Evolutionary conservation across 768 basidiomycete species (phyloP).

Genomic region (Boletus pseudo-olivaceus): DNA sequence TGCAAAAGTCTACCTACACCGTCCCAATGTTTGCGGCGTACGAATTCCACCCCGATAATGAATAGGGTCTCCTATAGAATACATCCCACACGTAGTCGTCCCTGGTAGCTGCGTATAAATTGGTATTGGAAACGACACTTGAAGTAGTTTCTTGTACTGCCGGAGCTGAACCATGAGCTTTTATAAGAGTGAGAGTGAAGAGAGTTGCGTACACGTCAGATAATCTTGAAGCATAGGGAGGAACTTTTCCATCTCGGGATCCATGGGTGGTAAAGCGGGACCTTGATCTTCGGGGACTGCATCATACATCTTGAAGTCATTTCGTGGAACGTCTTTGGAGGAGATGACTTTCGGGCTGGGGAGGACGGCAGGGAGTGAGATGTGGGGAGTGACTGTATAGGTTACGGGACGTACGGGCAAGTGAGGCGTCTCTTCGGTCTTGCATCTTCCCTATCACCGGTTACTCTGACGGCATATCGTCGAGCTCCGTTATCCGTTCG

Average conservation of each 20-base stretch:
- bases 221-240: constrained; percentile 76
- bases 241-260: constrained; percentile 73
- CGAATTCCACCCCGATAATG: constrained; percentile 58
- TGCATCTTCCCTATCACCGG: constrained; percentile 8
- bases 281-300: constrained; percentile 50
- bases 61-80: constrained; percentile 68
- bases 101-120: background rate
- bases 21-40: constrained; percentile 57
- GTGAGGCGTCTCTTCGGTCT: constrained; percentile 31
- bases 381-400: background rate
- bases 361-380: background rate
- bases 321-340: constrained; percentile 43
- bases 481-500: constrained; percentile 38
- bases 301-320: constrained; percentile 67
- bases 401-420: constrained; percentile 38
- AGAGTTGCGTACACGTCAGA: constrained; percentile 46
- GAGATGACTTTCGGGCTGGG: constrained; percentile 56
- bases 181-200: background rate
- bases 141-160: constrained; percentile 28
- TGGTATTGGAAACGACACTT: background rate
- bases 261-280: constrained; percentile 32
- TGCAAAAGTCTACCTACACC: constrained; percentile 42
- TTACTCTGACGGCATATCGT: constrained; percentile 47
- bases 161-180: background rate
- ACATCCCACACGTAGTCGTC: constrained; percentile 83